Evolutionary conservation across 805 yeast species (phyloP).

Genomic region (Spathaspora arborariae): DNA sequence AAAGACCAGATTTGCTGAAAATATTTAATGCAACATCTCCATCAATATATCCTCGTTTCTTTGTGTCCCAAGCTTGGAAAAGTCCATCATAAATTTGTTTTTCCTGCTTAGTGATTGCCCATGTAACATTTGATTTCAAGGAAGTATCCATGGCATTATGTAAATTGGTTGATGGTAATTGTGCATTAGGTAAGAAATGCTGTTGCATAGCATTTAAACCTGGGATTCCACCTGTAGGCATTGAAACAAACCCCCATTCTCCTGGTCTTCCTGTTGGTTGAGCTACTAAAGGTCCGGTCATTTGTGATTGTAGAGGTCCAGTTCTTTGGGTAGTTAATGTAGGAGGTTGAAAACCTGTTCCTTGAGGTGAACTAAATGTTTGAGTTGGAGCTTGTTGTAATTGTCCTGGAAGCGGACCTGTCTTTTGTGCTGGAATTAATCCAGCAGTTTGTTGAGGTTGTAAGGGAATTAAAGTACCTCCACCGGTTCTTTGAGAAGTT

Average conservation of each 20-base stretch:
- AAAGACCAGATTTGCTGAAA: constrained; percentile 86
- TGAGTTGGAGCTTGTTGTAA: constrained; percentile 16
- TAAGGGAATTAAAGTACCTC: constrained; percentile 42
- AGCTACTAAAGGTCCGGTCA: constrained; percentile 42
- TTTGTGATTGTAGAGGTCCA: constrained; percentile 31
- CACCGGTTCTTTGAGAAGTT: constrained; percentile 43
- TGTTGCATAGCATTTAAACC: constrained; percentile 64
- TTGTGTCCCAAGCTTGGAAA: constrained; percentile 81
- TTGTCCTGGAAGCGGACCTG: constrained; percentile 30
- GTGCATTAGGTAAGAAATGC: constrained; percentile 59
- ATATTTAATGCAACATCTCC: constrained; percentile 82
- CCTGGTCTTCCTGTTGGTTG: constrained; percentile 70
- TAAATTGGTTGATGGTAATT: constrained; percentile 31
- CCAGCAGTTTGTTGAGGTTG: constrained; percentile 71
- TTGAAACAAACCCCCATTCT: constrained; percentile 73
- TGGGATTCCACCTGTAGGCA: constrained; percentile 68
- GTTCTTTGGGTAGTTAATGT: constrained; percentile 15
- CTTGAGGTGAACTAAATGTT: neutral
- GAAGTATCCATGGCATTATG: constrained; percentile 42
- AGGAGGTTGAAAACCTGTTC: constrained; percentile 16
- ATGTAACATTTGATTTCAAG: constrained; percentile 55
- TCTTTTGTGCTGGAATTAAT: constrained; percentile 46
- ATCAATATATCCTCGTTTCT: constrained; percentile 62
- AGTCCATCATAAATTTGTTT: constrained; percentile 82
- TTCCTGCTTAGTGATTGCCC: constrained; percentile 87